A percentile compares a stretch with the other conserved stretches of the same genome.
These are phyloP conservation scores for Selenicereus undatus DNA, from an alignment of 148 eudicot species.

Conservation along the genomic window DNA sequence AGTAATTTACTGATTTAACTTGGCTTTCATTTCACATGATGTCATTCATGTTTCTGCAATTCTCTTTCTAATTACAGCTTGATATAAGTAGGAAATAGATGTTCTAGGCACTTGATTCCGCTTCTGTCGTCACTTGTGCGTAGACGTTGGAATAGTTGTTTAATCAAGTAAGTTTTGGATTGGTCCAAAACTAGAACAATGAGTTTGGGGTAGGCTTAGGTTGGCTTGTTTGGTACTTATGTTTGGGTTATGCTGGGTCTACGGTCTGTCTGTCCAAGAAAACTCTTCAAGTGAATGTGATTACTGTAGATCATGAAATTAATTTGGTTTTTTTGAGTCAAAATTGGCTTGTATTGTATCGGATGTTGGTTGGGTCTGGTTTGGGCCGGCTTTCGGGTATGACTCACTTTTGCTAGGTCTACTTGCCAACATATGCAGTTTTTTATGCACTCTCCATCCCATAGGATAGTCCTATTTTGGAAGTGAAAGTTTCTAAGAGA, in stretches of 20 bases:
- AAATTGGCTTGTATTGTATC: neutral
- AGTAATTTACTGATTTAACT: neutral
- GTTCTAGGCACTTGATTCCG: neutral
- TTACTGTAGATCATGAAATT: too few species aligned
- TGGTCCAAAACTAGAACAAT: neutral
- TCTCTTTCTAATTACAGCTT: neutral
- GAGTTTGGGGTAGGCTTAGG: neutral
- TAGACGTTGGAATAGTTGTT: neutral
- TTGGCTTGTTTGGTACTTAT: neutral
- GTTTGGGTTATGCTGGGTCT: neutral
- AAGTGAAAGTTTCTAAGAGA: too few species aligned
- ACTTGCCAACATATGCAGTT: neutral
- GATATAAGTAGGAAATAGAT: conserved; percentile 5
- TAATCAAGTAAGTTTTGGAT: neutral
- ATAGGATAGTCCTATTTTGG: too few species aligned
- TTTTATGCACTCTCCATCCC: too few species aligned
- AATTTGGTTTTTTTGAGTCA: too few species aligned
- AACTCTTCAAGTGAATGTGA: neutral
- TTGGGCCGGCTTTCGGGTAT: neutral
- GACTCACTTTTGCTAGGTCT: neutral
- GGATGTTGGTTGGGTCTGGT: neutral
- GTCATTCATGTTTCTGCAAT: neutral
- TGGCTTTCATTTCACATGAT: neutral
- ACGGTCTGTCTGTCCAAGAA: neutral
- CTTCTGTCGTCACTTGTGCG: neutral